Evolutionary conservation across 1,284 basidiomycete genomes (phyloP), one percentile per base, ranked within the genome.

Genomic region (Ustilago shanxiensis): DNA sequence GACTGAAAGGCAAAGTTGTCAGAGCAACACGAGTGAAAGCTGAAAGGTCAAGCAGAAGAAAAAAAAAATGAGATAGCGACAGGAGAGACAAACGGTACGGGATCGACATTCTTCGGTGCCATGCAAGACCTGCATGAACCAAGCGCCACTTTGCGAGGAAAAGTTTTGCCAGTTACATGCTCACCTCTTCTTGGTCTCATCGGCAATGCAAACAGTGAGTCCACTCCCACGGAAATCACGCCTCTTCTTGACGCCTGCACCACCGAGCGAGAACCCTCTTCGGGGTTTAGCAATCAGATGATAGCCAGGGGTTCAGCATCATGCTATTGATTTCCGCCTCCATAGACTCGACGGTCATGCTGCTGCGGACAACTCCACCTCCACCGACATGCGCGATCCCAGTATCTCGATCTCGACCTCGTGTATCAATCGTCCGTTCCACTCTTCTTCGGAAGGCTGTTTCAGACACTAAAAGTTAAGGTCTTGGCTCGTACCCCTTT

Each of bases 221-320:
- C 31, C 31, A 33, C 31, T 6, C 31, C 24, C 10, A 26, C 24
- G 45, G 9, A 26, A 47, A 11, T 11, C 24, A 5, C 45, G n/a
- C 45, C 24, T 9, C 20, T 22, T 47, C n/a, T 47, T 22, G 1
- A 20, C n/a, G 45, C 37, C 18, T 6, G 5, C 31, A 41, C 10
- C 14, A 47, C 31, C 31, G 31, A 33, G 31, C 31, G 11, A 33
- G 31, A 33, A 26, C 45, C 20, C 10, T 20, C 45, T 47, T 47
- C 45, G 45, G 45, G 45, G 45, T 47, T 47, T 47, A 47, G 45
- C 20, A 47, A 47, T 26, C 20, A 47, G 45, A 22, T 51, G 49
- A 51, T 51, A 51, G 24, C 18, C 49, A 28, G 5, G 24, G n/a
- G 7, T n/a, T 13, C 5, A 6, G 31, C 18, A 28, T 26, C 18